Base-by-base conservation (phyloP, 2,329 filamentous ascomycete species). In the Xylariaceae sp. region DNA sequence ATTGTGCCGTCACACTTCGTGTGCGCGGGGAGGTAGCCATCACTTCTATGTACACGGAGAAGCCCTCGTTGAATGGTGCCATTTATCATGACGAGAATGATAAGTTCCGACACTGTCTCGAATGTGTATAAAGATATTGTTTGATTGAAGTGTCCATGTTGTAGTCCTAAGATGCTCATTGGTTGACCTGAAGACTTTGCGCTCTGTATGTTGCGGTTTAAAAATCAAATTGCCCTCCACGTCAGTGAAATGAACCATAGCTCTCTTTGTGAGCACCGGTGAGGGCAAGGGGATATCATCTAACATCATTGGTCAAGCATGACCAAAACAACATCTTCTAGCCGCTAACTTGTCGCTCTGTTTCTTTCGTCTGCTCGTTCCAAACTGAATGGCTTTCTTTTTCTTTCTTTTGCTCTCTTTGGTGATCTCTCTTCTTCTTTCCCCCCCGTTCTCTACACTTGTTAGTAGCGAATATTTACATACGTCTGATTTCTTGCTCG, bases 401-500 rank as follows among this genome's bases (percentile, higher is more conserved):
- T 39, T 41, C 15, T 33, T 11, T 26, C 3, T 51, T 35, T 15
- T 21, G 21, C 29, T 26, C 16, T 18, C 9, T 39, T 15, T 4
- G 11, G 37, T 26, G 10, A 11, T 20, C 9, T 27, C 21, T 36
- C 10, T 23, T 33, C 3, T 8, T 47, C 15, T 24, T 32, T 16
- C 35, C 16, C 35, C 18, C 23, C 27, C 23, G 15, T 18, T 18
- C 26, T 46, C 35, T 13, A 47, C 33, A 9, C 6, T 23, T 20
- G 20, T 13, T 46, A 26, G 35, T 24, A n/a, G 36, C 18, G 26
- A 26, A 16, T 39, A 50, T 45, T 47, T 62, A 71, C 93, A 97
- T 97, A 64, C 93, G 86, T 64, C 91, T 87, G 67, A 97, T 96
- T 70, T 89, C 81, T 70, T 86, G 84, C 79, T 97, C 92, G 70